Evolutionary conservation across 495 filamentous ascomycete genomes (phyloP).

Genomic region (Bacidia gigantensis): DNA sequence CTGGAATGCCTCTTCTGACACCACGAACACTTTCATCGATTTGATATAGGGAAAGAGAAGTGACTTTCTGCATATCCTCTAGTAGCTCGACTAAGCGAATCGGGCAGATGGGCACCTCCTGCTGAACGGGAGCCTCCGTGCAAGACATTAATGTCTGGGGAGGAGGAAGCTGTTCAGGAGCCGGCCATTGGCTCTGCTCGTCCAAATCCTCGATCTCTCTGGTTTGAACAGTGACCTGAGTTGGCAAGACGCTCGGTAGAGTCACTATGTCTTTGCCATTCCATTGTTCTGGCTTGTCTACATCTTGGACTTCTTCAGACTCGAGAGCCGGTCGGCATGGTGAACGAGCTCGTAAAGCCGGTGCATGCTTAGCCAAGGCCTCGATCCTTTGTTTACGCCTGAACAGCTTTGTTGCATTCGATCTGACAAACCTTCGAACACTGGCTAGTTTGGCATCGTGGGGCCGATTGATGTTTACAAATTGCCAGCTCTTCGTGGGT

Average conservation of each 20-base stretch:
- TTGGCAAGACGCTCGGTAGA: background rate
- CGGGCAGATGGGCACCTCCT: background rate
- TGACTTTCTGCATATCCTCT: background rate
- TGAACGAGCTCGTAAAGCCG: background rate
- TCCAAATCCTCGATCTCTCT: background rate
- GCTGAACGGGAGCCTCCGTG: background rate
- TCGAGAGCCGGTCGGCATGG: background rate
- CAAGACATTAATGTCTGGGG: background rate
- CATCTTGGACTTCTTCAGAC: background rate
- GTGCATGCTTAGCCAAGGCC: background rate
- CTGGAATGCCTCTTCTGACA: background rate
- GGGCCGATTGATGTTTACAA: background rate
- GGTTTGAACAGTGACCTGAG: background rate
- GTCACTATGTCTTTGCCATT: background rate
- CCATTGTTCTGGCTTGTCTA: background rate
- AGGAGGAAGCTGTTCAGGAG: background rate
- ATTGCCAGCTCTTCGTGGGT: background rate
- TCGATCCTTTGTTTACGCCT: background rate
- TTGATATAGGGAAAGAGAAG: background rate
- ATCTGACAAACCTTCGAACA: background rate
- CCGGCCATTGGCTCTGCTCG: no score
- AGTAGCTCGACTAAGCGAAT: background rate
- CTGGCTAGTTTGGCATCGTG: background rate
- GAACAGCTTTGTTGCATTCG: background rate
- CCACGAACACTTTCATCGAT: background rate